Percentiles rank a stretch among this genome's conserved stretches.
Evolutionary conservation across 2,329 filamentous ascomycete genomes (phyloP).

Genomic region (Nemania sp.): DNA sequence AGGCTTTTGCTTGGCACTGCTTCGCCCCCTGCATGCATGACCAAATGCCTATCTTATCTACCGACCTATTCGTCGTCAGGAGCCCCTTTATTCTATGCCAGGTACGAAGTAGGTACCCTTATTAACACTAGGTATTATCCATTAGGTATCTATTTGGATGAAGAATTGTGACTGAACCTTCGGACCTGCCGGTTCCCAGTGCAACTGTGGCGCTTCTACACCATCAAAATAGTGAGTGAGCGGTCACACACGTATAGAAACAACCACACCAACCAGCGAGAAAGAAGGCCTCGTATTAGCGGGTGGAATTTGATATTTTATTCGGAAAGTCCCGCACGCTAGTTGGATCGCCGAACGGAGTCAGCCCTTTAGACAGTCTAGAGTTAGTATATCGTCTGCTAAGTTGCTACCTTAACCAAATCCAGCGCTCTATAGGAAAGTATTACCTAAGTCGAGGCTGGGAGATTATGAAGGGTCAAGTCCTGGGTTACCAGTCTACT

Average conservation of each 20-base stretch:
- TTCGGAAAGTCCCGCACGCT: neutral
- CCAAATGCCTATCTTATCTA: neutral
- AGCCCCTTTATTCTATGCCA: neutral
- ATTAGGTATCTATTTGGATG: no score
- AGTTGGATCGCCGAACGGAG: neutral
- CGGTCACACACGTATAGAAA: neutral
- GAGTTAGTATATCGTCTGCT: neutral
- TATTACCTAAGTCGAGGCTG: no score
- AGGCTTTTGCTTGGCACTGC: constrained; percentile 3
- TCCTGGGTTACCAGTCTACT: no score
- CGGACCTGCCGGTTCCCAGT: no score
- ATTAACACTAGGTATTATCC: no score
- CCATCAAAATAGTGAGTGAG: neutral
- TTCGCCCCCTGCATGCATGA: constrained; percentile 5
- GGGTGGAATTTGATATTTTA: neutral
- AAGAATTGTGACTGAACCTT: no score
- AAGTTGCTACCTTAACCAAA: no score
- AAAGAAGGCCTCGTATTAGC: neutral
- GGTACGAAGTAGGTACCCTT: no score
- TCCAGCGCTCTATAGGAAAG: no score
- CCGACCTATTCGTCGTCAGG: neutral
- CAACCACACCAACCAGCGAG: neutral
- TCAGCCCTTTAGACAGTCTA: neutral
- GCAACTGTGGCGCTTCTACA: neutral
- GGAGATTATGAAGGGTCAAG: no score